These are phyloP conservation scores for Mrakia blollopis DNA, from an alignment of 768 basidiomycete species.

Conservation along the genomic window DNA sequence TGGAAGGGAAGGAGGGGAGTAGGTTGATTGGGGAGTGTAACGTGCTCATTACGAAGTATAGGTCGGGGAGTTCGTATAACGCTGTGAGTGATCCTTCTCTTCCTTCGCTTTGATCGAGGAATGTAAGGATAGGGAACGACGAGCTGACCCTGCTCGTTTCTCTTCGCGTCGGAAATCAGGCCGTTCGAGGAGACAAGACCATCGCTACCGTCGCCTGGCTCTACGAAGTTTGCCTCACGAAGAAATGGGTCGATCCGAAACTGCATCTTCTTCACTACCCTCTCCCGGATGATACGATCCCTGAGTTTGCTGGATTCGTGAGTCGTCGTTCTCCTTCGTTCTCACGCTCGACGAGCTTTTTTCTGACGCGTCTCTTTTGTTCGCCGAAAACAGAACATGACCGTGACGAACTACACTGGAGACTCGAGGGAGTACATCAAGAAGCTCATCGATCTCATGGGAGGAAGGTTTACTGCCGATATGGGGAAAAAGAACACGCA, in stretches of 20 bases:
- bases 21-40: slow-evolving; percentile 50
- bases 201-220: slow-evolving; percentile 81
- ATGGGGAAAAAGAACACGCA: slow-evolving; percentile 70
- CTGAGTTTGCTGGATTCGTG: slow-evolving; percentile 60
- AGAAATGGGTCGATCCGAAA: slow-evolving; percentile 58
- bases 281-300: slow-evolving; percentile 58
- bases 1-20: slow-evolving; percentile 51
- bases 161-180: slow-evolving; percentile 50
- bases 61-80: slow-evolving; percentile 66
- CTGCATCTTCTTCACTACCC: slow-evolving; percentile 83
- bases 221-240: slow-evolving; percentile 66
- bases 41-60: slow-evolving; percentile 64
- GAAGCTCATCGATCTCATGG: slow-evolving; percentile 68
- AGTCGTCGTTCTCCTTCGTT: slow-evolving; percentile 39
- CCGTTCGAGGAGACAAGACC: slow-evolving; percentile 54
- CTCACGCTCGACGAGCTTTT: slow-evolving; percentile 14
- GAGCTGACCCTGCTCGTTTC: neutral
- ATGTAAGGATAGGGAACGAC: too few relatives aligned
- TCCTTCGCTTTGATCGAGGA: neutral
- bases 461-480: slow-evolving; percentile 72
- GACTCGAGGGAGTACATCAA: slow-evolving; percentile 82
- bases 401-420: slow-evolving; percentile 84
- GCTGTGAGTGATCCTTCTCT: slow-evolving; percentile 50
- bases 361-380: neutral
- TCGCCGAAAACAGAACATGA: slow-evolving; percentile 56